Evolutionary conservation across 768 basidiomycete genomes (phyloP).

Genomic region (Tricholoma flavovirens): DNA sequence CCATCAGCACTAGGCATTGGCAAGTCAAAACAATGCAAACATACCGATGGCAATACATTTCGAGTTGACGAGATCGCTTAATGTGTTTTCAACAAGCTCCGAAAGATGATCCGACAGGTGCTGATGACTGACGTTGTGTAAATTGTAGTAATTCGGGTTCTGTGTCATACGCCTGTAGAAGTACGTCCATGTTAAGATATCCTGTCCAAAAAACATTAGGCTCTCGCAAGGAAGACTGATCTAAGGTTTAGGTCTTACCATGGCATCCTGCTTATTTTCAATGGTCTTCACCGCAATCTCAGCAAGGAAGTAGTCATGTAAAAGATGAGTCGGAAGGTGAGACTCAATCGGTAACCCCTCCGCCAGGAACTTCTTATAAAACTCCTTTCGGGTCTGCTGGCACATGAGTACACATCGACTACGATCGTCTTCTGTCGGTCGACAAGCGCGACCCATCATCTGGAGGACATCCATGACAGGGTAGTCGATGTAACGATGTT

Average conservation of each 20-base stretch:
- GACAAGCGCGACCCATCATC: slow-evolving; percentile 99
- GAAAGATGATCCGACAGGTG: slow-evolving; percentile 95
- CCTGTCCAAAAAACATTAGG: slow-evolving; percentile 34
- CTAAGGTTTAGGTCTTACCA: slow-evolving; percentile 45
- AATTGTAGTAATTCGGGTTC: slow-evolving; percentile 93
- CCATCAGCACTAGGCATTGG: slow-evolving; percentile 1
- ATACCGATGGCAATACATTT: slow-evolving; percentile 90
- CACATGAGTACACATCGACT: slow-evolving; percentile 97
- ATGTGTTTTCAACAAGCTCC: slow-evolving; percentile 89
- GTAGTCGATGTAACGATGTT: slow-evolving; percentile 97
- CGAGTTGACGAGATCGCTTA: slow-evolving; percentile 87
- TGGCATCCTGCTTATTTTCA: slow-evolving; percentile 97
- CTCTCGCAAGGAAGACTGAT: background rate
- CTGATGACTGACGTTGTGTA: slow-evolving; percentile 93
- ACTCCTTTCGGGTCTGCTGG: slow-evolving; percentile 96
- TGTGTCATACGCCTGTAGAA: slow-evolving; percentile 97
- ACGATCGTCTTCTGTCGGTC: slow-evolving; percentile 80
- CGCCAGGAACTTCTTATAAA: slow-evolving; percentile 96
- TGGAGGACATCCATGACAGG: slow-evolving; percentile 98
- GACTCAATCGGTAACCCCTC: slow-evolving; percentile 98
- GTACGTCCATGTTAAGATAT: slow-evolving; percentile 98
- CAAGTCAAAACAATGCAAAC: slow-evolving; percentile 11
- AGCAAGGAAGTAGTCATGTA: slow-evolving; percentile 97
- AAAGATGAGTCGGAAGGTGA: slow-evolving; percentile 79
- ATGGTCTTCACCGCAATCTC: slow-evolving; percentile 99